Conservation (phyloP, 495 filamentous ascomycete species). For the Penicillium chermesinum region DNA sequence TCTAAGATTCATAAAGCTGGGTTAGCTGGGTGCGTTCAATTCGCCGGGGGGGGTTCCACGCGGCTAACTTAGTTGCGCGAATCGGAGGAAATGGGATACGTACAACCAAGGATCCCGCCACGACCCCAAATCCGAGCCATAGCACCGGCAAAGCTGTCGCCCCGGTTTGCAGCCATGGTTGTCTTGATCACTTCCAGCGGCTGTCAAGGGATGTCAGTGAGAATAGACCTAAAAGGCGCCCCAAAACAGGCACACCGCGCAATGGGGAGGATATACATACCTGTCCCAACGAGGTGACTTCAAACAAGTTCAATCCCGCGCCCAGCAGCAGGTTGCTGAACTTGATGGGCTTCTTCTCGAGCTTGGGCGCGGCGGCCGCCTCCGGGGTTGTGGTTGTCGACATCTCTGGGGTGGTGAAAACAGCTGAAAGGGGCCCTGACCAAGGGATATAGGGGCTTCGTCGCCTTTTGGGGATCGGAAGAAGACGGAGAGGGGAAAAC, state of each 20-base stretch:
- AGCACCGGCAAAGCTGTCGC: slow-evolving; percentile 77
- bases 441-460: slow-evolving; percentile 85
- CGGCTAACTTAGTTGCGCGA: slow-evolving; percentile 10
- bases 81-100: slow-evolving; percentile 41
- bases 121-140: slow-evolving; percentile 85
- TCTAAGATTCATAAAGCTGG: slow-evolving; percentile 47
- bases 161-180: slow-evolving; percentile 95
- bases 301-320: slow-evolving; percentile 95
- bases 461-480: slow-evolving; percentile 45
- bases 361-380: slow-evolving; percentile 45
- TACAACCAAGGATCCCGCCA: slow-evolving; percentile 94
- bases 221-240: not conserved
- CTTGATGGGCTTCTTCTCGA: slow-evolving; percentile 99
- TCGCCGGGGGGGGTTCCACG: slow-evolving; percentile 7
- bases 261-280: slow-evolving; percentile 44
- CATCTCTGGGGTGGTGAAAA: slow-evolving; percentile 43
- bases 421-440: slow-evolving; percentile 73
- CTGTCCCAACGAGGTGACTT: slow-evolving; percentile 86
- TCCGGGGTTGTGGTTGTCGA: slow-evolving; percentile 44
- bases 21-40: slow-evolving; percentile 11
- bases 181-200: slow-evolving; percentile 99
- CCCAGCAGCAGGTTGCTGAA: slow-evolving; percentile 98
- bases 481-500: slow-evolving; percentile 12
- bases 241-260: no score
- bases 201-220: slow-evolving; percentile 40